Evolutionary conservation across 805 yeast species (phyloP).

Genomic region (Kurtzmaniella cleridarum): DNA sequence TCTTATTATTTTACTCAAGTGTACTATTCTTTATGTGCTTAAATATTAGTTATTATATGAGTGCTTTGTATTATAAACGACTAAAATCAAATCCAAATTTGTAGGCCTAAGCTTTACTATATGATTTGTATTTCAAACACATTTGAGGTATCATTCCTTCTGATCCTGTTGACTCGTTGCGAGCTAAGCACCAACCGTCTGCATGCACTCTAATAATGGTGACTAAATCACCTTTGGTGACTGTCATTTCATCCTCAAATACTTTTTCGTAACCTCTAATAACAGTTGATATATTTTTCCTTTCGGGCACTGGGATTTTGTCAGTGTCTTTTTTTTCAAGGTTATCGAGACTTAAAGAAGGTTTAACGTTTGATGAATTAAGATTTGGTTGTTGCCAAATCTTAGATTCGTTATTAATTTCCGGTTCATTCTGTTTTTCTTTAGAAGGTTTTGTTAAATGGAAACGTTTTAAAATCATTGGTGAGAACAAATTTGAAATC

Average conservation of each 20-base stretch:
- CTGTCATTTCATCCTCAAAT: constrained; percentile 29
- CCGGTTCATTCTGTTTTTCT: constrained; percentile 1
- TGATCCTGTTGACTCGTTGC: constrained; percentile 5
- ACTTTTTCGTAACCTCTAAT: constrained; percentile 21
- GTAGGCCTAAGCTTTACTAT: not conserved
- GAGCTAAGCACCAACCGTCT: constrained; percentile 38
- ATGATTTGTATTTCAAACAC: constrained; percentile 14
- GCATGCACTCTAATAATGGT: constrained; percentile 17
- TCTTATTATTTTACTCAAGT: no score
- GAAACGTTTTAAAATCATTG: constrained; percentile 3
- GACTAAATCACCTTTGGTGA: constrained; percentile 27
- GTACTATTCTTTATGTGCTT: constrained; percentile 7
- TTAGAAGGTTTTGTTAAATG: not conserved
- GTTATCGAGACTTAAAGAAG: not conserved
- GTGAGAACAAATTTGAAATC: constrained; percentile 2
- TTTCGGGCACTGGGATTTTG: not conserved
- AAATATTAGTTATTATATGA: constrained; percentile 2
- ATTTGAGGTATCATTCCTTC: constrained; percentile 31
- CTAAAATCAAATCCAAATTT: not conserved
- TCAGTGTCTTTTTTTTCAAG: not conserved
- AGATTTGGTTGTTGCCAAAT: not conserved
- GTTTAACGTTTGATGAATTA: not conserved
- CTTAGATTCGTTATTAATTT: not conserved
- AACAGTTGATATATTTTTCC: constrained; percentile 13
- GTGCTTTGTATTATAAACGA: constrained; percentile 1